Evolutionary conservation across 257 asterid species (phyloP).

Genomic region (Echium plantagineum): DNA sequence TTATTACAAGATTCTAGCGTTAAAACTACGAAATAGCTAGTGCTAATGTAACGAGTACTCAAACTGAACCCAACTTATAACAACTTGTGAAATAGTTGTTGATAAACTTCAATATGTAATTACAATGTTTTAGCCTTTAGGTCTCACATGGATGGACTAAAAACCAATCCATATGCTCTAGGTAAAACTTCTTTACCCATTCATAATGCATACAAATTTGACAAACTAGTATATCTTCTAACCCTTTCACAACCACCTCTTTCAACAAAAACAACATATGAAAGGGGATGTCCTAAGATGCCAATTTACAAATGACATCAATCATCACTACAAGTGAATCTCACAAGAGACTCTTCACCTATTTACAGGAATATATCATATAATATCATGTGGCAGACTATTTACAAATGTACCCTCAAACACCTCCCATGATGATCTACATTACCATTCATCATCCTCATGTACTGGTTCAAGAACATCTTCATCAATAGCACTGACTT

Average conservation of each 20-base stretch:
- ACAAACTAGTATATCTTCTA: background rate
- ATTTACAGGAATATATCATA: background rate
- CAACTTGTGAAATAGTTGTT: too few species aligned
- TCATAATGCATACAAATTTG: background rate
- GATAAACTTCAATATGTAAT: too few species aligned
- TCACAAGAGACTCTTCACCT: background rate
- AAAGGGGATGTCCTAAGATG: slow-evolving; percentile 1
- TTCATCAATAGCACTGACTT: slow-evolving; percentile 53
- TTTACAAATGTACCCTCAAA: slow-evolving; percentile 32
- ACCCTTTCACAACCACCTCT: too few species aligned
- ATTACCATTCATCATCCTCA: slow-evolving; percentile 27
- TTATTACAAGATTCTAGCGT: too few species aligned
- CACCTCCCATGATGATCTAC: background rate
- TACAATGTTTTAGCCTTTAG: too few species aligned
- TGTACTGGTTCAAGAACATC: slow-evolving; percentile 25
- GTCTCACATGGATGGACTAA: too few species aligned
- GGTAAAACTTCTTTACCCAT: too few species aligned
- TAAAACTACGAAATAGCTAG: too few species aligned
- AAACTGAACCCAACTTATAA: too few species aligned
- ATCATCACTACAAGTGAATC: background rate
- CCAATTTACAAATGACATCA: slow-evolving; percentile 4
- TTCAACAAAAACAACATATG: background rate
- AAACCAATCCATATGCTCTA: background rate
- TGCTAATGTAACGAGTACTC: too few species aligned
- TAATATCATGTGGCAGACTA: slow-evolving; percentile 6